These are phyloP conservation scores for Cicer cuneatum DNA, from an alignment of 306 rosid species.

Conservation along the genomic window DNA sequence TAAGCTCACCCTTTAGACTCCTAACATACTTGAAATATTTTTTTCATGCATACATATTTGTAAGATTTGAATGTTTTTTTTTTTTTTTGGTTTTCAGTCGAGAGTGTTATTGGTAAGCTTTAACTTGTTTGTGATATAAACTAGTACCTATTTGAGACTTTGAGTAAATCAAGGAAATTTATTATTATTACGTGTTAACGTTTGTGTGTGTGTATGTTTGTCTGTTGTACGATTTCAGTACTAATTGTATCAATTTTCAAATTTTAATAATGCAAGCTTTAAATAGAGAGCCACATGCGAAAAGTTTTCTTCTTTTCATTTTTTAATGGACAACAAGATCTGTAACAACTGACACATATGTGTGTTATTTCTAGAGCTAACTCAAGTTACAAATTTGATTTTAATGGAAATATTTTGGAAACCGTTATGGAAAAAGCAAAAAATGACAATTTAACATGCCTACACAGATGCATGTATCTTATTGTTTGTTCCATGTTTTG, in stretches of 20 bases:
- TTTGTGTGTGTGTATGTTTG: neutral
- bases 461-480: conserved; percentile 16
- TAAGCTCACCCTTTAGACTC: too few species aligned
- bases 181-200: neutral
- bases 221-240: conserved; percentile 8
- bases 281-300: conserved; percentile 17
- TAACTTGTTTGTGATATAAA: neutral
- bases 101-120: neutral
- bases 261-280: conserved; percentile 3
- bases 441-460: neutral
- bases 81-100: too few species aligned
- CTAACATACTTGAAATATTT: too few species aligned
- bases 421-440: conserved; percentile 4
- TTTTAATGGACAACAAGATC: conserved; percentile 33
- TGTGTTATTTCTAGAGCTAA: conserved; percentile 30
- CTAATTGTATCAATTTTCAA: neutral
- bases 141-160: neutral
- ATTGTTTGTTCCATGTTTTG: conserved; percentile 18
- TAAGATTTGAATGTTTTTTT: too few species aligned
- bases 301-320: neutral
- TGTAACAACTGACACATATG: conserved; percentile 31
- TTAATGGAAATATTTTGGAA: conserved; percentile 2
- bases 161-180: neutral
- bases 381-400: conserved; percentile 10
- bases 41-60: too few species aligned